These are phyloP conservation scores for Annulohypoxylon truncatum DNA, from an alignment of 2,329 filamentous ascomycete genomes.

Conservation along the genomic window DNA sequence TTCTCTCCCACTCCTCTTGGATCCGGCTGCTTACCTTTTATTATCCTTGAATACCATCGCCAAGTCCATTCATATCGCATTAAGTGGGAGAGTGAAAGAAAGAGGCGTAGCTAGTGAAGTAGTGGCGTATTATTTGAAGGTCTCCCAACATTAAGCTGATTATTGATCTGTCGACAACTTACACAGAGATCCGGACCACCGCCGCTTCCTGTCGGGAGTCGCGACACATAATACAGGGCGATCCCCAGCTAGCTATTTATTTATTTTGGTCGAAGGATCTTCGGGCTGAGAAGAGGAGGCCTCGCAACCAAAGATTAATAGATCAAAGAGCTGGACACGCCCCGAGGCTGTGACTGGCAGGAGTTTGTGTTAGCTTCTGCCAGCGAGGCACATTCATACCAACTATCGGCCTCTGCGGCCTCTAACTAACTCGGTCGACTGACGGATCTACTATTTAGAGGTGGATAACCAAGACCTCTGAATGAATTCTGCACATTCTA, in stretches of 20 bases:
- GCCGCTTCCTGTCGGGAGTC: conserved; percentile 19
- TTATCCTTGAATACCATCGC: conserved; percentile 4
- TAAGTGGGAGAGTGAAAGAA: conserved; percentile 19
- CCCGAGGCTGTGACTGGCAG: conserved; percentile 26
- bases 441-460: conserved; percentile 23
- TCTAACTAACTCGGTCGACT: conserved; percentile 5
- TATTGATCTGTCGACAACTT: conserved; percentile 13
- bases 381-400: conserved; percentile 20
- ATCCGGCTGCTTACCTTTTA: conserved; percentile 24
- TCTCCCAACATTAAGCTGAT: conserved; percentile 20
- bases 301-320: conserved; percentile 6
- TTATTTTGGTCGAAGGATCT: conserved; percentile 33
- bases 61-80: conserved; percentile 9
- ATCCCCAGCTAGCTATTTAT: not conserved
- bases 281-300: conserved; percentile 25
- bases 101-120: conserved; percentile 26
- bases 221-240: conserved; percentile 20
- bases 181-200: conserved; percentile 13
- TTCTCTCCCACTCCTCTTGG: conserved; percentile 39
- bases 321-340: conserved; percentile 9
- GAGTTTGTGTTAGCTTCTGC: conserved; percentile 25
- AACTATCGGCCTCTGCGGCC: conserved; percentile 3
- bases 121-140: conserved; percentile 24
- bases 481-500: not conserved
- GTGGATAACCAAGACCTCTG: not conserved